Percentiles rank a stretch among this genome's conserved stretches.
phyloP scores from a whole-genome alignment of 768 basidiomycete species.

The Boletus sensibilis region DNA sequence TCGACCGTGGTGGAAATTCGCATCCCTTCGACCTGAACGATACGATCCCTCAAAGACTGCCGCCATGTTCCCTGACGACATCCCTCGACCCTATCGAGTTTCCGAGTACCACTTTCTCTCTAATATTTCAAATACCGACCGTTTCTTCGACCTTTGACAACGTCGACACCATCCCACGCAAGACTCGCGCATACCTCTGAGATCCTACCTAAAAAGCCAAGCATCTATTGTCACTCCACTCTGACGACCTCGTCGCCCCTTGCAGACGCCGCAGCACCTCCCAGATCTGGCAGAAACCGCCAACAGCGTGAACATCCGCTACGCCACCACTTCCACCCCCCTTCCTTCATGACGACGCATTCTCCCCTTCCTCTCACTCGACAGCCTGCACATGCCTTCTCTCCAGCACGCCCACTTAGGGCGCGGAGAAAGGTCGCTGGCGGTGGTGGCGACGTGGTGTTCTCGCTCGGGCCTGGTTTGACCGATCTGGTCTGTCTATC shows the following conservation, averaged over 20 bases:
- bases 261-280: background rate
- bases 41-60: background rate
- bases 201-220: background rate
- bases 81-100: background rate
- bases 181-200: constrained; percentile 1
- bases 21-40: background rate
- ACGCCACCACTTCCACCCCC: background rate
- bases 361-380: background rate
- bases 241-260: background rate
- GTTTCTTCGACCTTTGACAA: background rate
- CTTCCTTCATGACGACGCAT: background rate
- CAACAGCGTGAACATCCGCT: background rate
- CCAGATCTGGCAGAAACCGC: background rate
- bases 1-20: background rate
- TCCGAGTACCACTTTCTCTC: background rate
- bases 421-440: constrained; percentile 13
- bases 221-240: background rate
- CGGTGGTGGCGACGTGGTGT: background rate
- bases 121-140: background rate
- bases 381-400: constrained; percentile 10
- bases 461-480: background rate
- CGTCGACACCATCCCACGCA: background rate
- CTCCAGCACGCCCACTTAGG: constrained; percentile 19
- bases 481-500: background rate
- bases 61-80: background rate